Evolutionary conservation across 768 basidiomycete species (phyloP).

Genomic region (Podaxis mareebaensis): DNA sequence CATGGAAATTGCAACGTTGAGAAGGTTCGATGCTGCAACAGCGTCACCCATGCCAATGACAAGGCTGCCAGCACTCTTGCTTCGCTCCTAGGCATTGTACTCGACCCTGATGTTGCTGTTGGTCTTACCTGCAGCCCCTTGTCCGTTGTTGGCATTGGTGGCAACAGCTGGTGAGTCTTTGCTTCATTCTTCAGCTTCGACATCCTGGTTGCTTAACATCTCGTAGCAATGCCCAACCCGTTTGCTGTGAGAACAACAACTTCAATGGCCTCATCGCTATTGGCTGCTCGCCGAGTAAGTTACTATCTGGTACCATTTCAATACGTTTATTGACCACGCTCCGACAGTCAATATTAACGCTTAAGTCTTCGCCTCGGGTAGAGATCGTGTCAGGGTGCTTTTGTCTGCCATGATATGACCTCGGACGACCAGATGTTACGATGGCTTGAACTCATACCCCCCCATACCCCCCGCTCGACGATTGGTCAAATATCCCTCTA

Average conservation of each 20-base stretch:
- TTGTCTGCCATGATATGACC: neutral
- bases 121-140: constrained; percentile 40
- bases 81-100: constrained; percentile 32
- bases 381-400: neutral
- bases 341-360: constrained; percentile 25
- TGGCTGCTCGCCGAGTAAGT: constrained; percentile 45
- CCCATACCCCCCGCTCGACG: neutral
- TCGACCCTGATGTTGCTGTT: constrained; percentile 25
- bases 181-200: neutral
- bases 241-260: constrained; percentile 47
- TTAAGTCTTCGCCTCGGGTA: constrained; percentile 12
- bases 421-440: constrained; percentile 1
- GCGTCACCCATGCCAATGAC: constrained; percentile 22
- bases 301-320: neutral
- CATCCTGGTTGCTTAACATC: neutral
- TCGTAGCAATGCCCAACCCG: constrained; percentile 37
- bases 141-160: constrained; percentile 30
- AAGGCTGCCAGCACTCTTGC: constrained; percentile 21
- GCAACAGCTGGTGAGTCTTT: constrained; percentile 31
- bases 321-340: neutral
- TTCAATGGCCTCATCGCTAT: constrained; percentile 45
- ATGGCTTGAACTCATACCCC: constrained; percentile 4
- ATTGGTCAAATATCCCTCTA: neutral
- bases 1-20: constrained; percentile 40
- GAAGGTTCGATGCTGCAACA: constrained; percentile 44